A percentile compares a stretch with the other conserved stretches of the same genome.
Conservation (phyloP, 2,329 filamentous ascomycete species). For the Triangularia setosa region DNA sequence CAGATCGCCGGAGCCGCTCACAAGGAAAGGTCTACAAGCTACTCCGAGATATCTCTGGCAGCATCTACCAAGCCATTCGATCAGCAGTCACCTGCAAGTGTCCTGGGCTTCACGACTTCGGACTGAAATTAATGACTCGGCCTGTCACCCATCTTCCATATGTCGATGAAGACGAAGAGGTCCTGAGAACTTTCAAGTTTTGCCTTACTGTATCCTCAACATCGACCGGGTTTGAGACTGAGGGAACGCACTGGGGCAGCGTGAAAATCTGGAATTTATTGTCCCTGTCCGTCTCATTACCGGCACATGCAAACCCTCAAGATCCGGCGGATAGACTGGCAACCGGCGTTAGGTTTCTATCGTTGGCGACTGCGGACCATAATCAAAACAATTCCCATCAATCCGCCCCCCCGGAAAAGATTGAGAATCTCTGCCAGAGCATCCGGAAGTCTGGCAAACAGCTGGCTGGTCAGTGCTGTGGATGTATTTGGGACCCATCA, state of each 20-base stretch:
- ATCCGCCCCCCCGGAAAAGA: not conserved
- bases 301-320: not conserved
- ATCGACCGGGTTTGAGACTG: slow-evolving; percentile 1
- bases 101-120: slow-evolving; percentile 20
- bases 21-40: slow-evolving; percentile 22
- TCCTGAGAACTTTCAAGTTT: not conserved
- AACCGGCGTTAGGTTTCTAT: not conserved
- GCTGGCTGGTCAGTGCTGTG: not conserved
- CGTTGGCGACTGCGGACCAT: not conserved
- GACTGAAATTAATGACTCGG: slow-evolving; percentile 14
- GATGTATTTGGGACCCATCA: not conserved
- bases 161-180: slow-evolving; percentile 20
- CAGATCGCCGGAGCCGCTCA: slow-evolving; percentile 16
- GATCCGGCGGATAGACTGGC: not conserved
- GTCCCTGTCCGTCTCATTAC: not conserved
- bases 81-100: slow-evolving; percentile 20
- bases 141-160: slow-evolving; percentile 8
- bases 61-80: slow-evolving; percentile 25
- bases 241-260: not conserved
- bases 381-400: not conserved
- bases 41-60: slow-evolving; percentile 20
- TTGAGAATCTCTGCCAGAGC: not conserved
- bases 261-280: not conserved
- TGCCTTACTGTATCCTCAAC: not conserved
- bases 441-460: not conserved